phyloP scores from a whole-genome alignment of 2,329 filamentous ascomycete genomes.

The Chaetomiaceae sp. region DNA sequence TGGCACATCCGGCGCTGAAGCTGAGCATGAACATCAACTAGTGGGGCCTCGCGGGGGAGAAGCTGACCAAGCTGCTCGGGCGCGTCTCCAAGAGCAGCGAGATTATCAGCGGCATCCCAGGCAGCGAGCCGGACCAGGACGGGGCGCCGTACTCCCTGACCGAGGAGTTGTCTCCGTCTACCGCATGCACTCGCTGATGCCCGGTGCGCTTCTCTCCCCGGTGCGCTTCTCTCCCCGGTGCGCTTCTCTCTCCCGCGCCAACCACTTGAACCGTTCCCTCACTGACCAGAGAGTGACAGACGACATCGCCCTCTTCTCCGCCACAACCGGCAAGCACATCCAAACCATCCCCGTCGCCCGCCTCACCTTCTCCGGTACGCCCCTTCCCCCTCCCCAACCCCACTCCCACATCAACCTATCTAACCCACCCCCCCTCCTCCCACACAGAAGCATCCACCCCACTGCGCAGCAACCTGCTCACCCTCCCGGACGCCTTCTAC shows the following conservation, averaged over 20 bases:
- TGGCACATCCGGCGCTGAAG: slow-evolving; percentile 37
- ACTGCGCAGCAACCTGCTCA: background rate
- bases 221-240: too few relatives aligned
- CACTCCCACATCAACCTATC: too few relatives aligned
- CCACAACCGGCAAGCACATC: slow-evolving; percentile 4
- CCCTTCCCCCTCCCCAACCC: background rate
- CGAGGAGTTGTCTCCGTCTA: slow-evolving; percentile 20
- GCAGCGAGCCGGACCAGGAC: slow-evolving; percentile 18
- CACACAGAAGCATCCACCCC: slow-evolving; percentile 3
- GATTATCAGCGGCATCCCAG: slow-evolving; percentile 28
- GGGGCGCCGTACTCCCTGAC: slow-evolving; percentile 16
- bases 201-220: slow-evolving; percentile 1
- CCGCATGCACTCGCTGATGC: slow-evolving; percentile 18
- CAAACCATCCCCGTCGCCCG: slow-evolving; percentile 8
- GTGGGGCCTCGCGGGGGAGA: slow-evolving; percentile 40
- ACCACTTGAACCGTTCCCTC: too few relatives aligned
- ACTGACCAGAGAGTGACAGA: too few relatives aligned
- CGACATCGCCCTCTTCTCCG: slow-evolving; percentile 12
- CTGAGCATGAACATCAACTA: slow-evolving; percentile 41
- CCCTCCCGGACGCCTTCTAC: slow-evolving; percentile 36
- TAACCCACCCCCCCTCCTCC: too few relatives aligned
- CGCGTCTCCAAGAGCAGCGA: slow-evolving; percentile 36
- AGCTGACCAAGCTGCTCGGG: slow-evolving; percentile 35
- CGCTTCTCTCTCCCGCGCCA: too few relatives aligned
- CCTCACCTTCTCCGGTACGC: slow-evolving; percentile 4